Evolutionary conservation across 805 yeast genomes (phyloP).

Genomic region (Grigorovia humatica): DNA sequence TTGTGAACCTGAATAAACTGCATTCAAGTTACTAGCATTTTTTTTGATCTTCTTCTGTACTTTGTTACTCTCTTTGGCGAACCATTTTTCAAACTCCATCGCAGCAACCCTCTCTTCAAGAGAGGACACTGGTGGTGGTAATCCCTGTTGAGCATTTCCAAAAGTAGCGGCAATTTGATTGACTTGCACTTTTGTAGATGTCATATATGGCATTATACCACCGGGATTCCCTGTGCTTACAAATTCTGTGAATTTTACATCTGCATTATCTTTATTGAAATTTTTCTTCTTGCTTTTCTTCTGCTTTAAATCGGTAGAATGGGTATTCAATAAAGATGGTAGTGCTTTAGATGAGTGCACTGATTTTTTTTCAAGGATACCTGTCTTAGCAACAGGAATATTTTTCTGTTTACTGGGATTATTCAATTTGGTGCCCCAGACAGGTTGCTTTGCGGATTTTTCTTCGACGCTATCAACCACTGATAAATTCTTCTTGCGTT

Average conservation of each 20-base stretch:
- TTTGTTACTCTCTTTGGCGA: conserved; percentile 66
- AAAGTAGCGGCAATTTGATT: conserved; percentile 7
- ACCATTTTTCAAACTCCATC: conserved; percentile 80
- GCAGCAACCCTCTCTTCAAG: conserved; percentile 68
- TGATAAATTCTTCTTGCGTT: conserved; percentile 12
- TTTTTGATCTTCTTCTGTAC: conserved; percentile 38
- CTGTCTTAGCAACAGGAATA: neutral
- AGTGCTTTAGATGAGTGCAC: conserved; percentile 6
- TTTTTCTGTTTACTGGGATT: neutral
- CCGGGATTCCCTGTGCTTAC: conserved; percentile 17
- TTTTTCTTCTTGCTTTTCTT: conserved; percentile 1
- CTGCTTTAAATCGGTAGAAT: neutral
- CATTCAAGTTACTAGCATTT: conserved; percentile 7
- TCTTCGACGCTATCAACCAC: conserved; percentile 1
- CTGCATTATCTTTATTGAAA: neutral
- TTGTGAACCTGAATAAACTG: conserved; percentile 12
- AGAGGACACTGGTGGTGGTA: neutral
- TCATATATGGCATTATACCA: conserved; percentile 13
- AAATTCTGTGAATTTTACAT: conserved; percentile 10
- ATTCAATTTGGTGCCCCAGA: conserved; percentile 14
- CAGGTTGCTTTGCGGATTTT: conserved; percentile 7
- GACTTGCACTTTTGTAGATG: conserved; percentile 2
- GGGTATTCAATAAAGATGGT: conserved; percentile 16
- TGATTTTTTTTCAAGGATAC: neutral
- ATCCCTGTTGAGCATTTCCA: conserved; percentile 1